A percentile compares a stretch with the other conserved stretches of the same genome.
Evolutionary conservation across 345 rosid species (phyloP).

Genomic region (Eutrema yunnanense): DNA sequence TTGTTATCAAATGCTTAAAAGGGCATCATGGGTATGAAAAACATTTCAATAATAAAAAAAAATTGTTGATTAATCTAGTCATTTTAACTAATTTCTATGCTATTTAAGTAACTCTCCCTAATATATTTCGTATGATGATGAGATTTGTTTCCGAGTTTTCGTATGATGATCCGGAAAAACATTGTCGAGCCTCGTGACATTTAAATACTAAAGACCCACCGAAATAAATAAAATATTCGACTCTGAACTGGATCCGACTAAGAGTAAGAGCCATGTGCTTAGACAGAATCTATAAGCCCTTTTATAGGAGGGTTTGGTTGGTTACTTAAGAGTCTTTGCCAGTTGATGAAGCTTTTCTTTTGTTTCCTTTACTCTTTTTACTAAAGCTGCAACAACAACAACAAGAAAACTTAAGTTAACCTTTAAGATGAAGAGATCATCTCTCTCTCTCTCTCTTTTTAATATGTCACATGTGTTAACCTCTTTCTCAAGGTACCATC

Average conservation of each 20-base stretch:
- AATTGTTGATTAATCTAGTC: no score
- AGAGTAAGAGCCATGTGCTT: slow-evolving; percentile 15
- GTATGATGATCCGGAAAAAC: neutral
- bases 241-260: slow-evolving; percentile 26
- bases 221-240: slow-evolving; percentile 23
- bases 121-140: neutral
- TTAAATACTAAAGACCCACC: slow-evolving; percentile 17
- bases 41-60: no score
- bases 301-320: slow-evolving; percentile 10
- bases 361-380: slow-evolving; percentile 26
- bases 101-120: no score
- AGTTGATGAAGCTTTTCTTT: slow-evolving; percentile 12
- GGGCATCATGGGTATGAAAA: no score
- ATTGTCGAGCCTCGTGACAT: slow-evolving; percentile 30
- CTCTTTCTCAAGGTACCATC: slow-evolving; percentile 19
- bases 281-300: slow-evolving; percentile 15
- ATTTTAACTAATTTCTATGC: no score
- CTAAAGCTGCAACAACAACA: slow-evolving; percentile 30
- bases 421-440: slow-evolving; percentile 2
- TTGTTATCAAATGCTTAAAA: no score
- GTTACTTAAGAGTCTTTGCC: neutral
- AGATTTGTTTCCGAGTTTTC: neutral
- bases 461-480: neutral
- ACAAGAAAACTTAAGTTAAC: neutral
- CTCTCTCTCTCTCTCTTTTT: neutral